A percentile compares a stretch with the other conserved stretches of the same genome.
Conservation (phyloP, 1,284 basidiomycete species). For the Puccinia hordei region DNA sequence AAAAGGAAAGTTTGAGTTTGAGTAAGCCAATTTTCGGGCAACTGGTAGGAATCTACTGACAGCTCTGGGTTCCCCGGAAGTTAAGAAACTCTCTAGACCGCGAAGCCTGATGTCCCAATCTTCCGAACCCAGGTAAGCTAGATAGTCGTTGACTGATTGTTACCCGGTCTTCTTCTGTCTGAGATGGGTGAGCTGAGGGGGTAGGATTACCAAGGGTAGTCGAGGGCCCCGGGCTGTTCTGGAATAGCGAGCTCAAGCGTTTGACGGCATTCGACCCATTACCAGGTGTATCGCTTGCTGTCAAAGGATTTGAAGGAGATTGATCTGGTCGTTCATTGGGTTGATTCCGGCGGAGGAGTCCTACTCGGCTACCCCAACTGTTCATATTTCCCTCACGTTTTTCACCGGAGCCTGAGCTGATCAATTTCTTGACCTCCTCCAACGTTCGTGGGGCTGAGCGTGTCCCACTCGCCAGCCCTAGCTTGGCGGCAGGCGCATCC, state of each 20-base stretch:
- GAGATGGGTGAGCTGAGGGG: background rate
- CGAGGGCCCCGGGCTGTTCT: background rate
- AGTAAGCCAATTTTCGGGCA: background rate
- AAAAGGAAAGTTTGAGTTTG: background rate
- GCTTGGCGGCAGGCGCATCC: slow-evolving; percentile 9
- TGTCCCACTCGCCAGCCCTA: slow-evolving; percentile 5
- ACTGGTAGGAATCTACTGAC: background rate
- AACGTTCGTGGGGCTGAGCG: slow-evolving; percentile 31
- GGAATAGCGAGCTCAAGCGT: slow-evolving; percentile 30
- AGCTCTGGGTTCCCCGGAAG: background rate
- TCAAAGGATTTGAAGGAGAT: background rate
- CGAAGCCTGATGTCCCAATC: background rate
- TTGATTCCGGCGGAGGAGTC: slow-evolving; percentile 5
- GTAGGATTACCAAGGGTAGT: no score
- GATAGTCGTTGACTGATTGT: slow-evolving; percentile 34
- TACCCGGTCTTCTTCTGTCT: slow-evolving; percentile 1
- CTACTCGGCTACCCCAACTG: slow-evolving; percentile 17
- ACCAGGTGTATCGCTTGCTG: background rate
- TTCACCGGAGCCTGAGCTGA: slow-evolving; percentile 10
- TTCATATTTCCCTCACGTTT: slow-evolving; percentile 8
- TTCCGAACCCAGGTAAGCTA: slow-evolving; percentile 18
- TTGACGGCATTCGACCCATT: slow-evolving; percentile 29
- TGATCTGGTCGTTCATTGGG: background rate
- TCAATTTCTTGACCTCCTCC: slow-evolving; percentile 42
- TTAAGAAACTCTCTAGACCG: background rate